Percentiles rank a stretch among this genome's conserved stretches.
Conservation (phyloP, 495 filamentous ascomycete species). For the Talaromyces nanjingensis region DNA sequence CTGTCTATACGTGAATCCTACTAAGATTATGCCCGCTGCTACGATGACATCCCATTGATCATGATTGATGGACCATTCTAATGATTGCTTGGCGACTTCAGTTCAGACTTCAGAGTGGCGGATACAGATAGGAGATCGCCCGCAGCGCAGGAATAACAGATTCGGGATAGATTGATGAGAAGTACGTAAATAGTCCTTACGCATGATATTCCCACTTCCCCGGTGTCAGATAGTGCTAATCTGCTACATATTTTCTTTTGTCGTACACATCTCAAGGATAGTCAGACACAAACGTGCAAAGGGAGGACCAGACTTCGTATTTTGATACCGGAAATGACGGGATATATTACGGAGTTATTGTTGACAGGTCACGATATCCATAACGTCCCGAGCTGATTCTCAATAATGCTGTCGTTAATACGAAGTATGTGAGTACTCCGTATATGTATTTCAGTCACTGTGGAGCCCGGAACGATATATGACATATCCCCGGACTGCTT, state of each 20-base stretch:
- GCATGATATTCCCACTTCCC: background rate
- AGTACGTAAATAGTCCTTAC: background rate
- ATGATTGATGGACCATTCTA: no score
- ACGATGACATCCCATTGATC: background rate
- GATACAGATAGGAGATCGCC: background rate
- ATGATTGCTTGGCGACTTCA: background rate
- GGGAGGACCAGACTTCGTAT: background rate
- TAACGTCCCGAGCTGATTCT: background rate
- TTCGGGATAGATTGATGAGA: background rate
- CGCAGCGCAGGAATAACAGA: background rate
- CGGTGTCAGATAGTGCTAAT: background rate
- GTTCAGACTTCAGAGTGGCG: background rate
- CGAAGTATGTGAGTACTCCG: background rate
- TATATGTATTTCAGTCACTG: background rate
- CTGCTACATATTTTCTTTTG: background rate
- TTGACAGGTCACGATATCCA: background rate
- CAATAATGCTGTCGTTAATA: background rate
- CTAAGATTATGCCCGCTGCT: background rate
- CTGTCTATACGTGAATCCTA: background rate
- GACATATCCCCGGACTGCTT: background rate
- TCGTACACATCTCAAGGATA: background rate
- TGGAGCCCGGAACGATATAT: background rate
- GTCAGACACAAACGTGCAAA: background rate
- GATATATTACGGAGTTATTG: background rate
- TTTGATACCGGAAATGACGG: conserved; percentile 3